Percentiles rank a stretch among this genome's conserved stretches.
Conservation (phyloP, 2,329 filamentous ascomycete genomes). For the Pseudohalonectria lignicola region DNA sequence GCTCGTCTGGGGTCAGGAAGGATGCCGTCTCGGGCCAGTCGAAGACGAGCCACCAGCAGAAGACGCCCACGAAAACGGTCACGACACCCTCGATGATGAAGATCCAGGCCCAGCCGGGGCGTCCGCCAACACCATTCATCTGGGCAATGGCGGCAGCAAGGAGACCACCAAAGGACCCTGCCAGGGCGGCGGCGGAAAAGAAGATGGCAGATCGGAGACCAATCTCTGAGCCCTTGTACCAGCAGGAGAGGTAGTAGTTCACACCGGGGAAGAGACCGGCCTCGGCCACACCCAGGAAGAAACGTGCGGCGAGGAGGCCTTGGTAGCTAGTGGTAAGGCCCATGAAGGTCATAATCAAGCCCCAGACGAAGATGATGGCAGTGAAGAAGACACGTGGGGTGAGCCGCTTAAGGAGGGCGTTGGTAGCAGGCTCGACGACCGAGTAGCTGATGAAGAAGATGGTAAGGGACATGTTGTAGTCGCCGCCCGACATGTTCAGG, state of each 20-base stretch:
- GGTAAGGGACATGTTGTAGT: conserved; percentile 10
- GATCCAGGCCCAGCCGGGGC: conserved; percentile 52
- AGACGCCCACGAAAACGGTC: conserved; percentile 56
- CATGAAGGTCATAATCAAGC: conserved; percentile 32
- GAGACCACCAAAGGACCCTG: conserved; percentile 67
- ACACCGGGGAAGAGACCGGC: conserved; percentile 43
- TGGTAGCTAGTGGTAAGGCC: conserved; percentile 29
- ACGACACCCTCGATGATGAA: conserved; percentile 61
- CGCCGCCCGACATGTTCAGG: conserved; percentile 5
- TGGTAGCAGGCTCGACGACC: conserved; percentile 27
- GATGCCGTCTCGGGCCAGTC: conserved; percentile 70
- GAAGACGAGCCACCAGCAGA: conserved; percentile 68
- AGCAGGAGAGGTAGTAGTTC: conserved; percentile 73
- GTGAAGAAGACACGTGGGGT: conserved; percentile 24
- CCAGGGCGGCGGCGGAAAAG: conserved; percentile 72
- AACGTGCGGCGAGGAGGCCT: conserved; percentile 27
- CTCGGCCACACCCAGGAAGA: conserved; percentile 33
- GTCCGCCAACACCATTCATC: conserved; percentile 52
- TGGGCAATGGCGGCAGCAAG: conserved; percentile 60
- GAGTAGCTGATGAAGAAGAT: conserved; percentile 9
- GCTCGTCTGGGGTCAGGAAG: conserved; percentile 62
- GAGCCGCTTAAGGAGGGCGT: conserved; percentile 26
- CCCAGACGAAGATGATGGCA: conserved; percentile 30
- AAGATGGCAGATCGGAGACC: conserved; percentile 73
- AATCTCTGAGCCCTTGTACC: conserved; percentile 73